Evolutionary conservation across 371 early-diverging fungal genomes (phyloP), one percentile per base, ranked within the genome.

Genomic region (Umbelopsis sp.): DNA sequence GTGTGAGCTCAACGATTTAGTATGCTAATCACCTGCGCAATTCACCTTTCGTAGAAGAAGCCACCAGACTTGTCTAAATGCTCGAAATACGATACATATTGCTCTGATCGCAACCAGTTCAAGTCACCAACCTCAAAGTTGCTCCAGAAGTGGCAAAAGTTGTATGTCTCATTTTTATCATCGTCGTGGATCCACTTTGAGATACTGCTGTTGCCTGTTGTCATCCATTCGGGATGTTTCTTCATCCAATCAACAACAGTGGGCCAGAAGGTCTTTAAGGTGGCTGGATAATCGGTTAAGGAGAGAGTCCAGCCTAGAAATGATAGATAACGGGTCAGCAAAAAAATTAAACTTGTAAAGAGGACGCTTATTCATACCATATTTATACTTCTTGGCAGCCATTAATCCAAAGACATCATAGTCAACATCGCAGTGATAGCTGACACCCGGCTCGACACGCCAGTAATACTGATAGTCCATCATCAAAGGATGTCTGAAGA

Each of bases 381-480:
- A 98, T 74, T 89, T 85, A 71, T 92, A 91, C 25, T 90, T 81
- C 65, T 91, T 92, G 38, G 92, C 83, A 69, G 86, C 80, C 93
- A 95, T 94, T 73, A 82, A 93, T 69, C 84, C 80, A 76, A 99
- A 98, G 4, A 94, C 94, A 75, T 99, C 98, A 73, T 93, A 92
- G 67, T 90, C 89, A 51, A 99, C 87, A 63, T 95, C 90, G 75
- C 98, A 99, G 48, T 81, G 80, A 71, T 90, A 96, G 65, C 87
- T 67, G 25, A 96, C 94, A 53, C 87, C 92, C 0, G 98, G 99
- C 76, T 98, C 98, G 22, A 99, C 85, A 14, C 99, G 85, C 98
- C 99, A 99, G 78, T 97, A 99, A 74, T 93, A 99, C 65, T 96
- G 93, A 72, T 89, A 94, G 32, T 88, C 72, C 37, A 78, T 76